A percentile compares a stretch with the other conserved stretches of the same genome.
These are phyloP conservation scores for Triangularia verruculosa DNA, from an alignment of 2,329 filamentous ascomycete genomes.

Conservation along the genomic window DNA sequence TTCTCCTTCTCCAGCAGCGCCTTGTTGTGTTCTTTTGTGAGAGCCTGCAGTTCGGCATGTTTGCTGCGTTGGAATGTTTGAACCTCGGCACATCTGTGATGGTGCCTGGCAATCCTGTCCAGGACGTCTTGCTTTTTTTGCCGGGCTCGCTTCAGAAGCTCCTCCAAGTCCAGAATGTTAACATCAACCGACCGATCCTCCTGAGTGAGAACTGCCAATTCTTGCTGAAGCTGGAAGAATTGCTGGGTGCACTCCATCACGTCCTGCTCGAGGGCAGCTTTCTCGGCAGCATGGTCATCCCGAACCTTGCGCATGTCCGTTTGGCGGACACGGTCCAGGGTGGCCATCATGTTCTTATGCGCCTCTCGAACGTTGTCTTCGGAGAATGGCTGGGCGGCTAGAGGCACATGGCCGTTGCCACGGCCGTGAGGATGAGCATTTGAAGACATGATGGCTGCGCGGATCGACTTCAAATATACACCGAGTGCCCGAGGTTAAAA, in stretches of 20 bases:
- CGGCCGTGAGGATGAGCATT: neutral
- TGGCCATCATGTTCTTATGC: neutral
- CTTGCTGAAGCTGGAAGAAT: neutral
- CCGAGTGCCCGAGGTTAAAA: neutral
- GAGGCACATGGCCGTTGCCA: neutral
- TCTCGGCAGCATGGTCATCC: neutral
- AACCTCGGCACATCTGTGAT: neutral
- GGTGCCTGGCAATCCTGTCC: neutral
- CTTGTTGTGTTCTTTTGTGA: neutral
- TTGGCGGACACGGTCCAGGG: neutral
- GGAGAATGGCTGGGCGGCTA: neutral
- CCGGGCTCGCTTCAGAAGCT: neutral
- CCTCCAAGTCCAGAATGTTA: neutral
- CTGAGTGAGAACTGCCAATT: neutral
- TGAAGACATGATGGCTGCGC: neutral
- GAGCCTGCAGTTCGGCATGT: neutral
- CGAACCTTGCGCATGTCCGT: neutral
- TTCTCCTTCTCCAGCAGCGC: neutral
- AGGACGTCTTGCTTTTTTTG: neutral
- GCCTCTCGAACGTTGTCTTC: neutral
- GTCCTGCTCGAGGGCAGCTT: neutral
- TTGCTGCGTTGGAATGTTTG: neutral
- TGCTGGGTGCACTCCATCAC: neutral
- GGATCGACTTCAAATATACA: neutral
- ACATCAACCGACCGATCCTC: neutral